phyloP scores from a whole-genome alignment of 768 basidiomycete species.

The button mushroom (Agaricus bisporus) region DNA sequence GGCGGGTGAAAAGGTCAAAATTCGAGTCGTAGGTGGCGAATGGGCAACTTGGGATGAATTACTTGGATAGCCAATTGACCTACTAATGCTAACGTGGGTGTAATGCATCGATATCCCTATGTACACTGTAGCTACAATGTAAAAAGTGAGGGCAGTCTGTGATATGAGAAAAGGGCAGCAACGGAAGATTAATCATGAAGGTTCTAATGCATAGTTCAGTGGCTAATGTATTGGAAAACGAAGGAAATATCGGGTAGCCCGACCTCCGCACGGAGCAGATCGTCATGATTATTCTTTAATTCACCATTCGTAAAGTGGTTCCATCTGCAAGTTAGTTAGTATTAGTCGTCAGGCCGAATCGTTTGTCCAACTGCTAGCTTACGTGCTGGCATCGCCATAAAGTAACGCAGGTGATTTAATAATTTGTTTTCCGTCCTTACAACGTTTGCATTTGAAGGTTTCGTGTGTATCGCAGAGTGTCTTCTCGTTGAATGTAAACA shows the following conservation, averaged over 20 bases:
- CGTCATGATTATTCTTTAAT: constrained; percentile 89
- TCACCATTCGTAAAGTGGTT: constrained; percentile 93
- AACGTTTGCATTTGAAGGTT: constrained; percentile 94
- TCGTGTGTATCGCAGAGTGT: constrained; percentile 94
- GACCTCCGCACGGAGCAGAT: constrained; percentile 85
- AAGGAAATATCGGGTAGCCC: constrained; percentile 83
- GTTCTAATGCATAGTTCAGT: constrained; percentile 32
- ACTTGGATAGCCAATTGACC: constrained; percentile 30
- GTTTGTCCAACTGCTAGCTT: constrained; percentile 28
- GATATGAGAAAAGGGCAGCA: not conserved
- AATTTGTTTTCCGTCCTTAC: constrained; percentile 78
- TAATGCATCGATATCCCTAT: constrained; percentile 10
- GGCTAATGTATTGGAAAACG: constrained; percentile 95
- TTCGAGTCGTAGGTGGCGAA: constrained; percentile 60
- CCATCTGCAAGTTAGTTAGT: constrained; percentile 56
- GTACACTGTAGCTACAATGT: constrained; percentile 13
- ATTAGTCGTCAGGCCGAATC: too few relatives aligned
- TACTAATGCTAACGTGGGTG: constrained; percentile 9
- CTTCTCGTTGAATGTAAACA: constrained; percentile 86
- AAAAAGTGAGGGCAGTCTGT: constrained; percentile 13
- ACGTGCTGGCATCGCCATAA: constrained; percentile 98
- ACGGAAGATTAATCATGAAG: not conserved
- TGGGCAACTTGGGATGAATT: constrained; percentile 74
- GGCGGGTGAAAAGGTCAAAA: constrained; percentile 70
- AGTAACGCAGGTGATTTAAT: constrained; percentile 80